Conservation (phyloP, 2,329 filamentous ascomycete genomes). For the Penicillium aurantiogriseum region DNA sequence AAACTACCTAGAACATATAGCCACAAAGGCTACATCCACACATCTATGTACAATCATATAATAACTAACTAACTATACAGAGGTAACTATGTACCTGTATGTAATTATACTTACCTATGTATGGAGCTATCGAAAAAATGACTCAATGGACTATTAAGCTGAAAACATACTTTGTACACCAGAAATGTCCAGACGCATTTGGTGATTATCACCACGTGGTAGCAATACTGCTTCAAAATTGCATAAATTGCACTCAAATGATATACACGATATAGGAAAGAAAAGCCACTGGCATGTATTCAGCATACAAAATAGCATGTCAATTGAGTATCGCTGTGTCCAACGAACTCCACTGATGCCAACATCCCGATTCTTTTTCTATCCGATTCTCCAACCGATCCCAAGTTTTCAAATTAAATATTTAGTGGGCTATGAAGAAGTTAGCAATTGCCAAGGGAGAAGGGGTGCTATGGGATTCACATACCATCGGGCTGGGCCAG, state of each 20-base stretch:
- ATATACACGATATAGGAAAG: conserved; percentile 44
- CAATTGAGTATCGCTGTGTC: conserved; percentile 31
- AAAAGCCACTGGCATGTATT: conserved; percentile 37
- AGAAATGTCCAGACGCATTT: background rate
- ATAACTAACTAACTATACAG: background rate
- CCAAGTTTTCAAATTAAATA: conserved; percentile 28
- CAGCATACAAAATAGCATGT: conserved; percentile 38
- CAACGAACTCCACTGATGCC: conserved; percentile 28
- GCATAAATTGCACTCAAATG: conserved; percentile 36
- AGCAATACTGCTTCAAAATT: conserved; percentile 28
- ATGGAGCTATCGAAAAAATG: background rate
- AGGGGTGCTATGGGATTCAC: conserved; percentile 40
- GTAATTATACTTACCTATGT: background rate
- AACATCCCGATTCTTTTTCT: conserved; percentile 36
- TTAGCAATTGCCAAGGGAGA: conserved; percentile 14
- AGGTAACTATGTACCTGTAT: background rate
- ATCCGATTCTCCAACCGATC: conserved; percentile 29
- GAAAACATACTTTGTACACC: background rate
- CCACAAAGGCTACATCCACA: background rate
- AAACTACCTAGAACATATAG: background rate
- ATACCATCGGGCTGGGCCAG: conserved; percentile 85
- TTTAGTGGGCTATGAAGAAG: conserved; percentile 37
- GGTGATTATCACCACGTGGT: background rate
- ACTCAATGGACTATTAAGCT: background rate
- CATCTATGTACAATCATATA: background rate